These are phyloP conservation scores for Exserohilum rostratum DNA, from an alignment of 2,329 filamentous ascomycete genomes.

Conservation along the genomic window DNA sequence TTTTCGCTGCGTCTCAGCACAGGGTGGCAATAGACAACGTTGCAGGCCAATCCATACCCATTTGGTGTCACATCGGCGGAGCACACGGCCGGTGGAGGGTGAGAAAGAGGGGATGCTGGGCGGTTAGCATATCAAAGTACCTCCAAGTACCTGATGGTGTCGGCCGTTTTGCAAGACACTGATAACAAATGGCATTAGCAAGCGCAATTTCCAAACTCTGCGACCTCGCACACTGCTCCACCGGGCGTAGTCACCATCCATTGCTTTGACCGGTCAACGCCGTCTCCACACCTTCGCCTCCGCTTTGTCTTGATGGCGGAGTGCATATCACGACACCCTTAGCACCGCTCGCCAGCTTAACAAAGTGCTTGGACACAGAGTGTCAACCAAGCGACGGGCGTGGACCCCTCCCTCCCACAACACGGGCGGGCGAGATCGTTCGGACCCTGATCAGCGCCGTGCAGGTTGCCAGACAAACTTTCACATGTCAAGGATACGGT, in stretches of 20 bases:
- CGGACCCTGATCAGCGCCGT: slow-evolving; percentile 24
- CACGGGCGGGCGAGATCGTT: slow-evolving; percentile 12
- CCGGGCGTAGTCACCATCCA: slow-evolving; percentile 4
- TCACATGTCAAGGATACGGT: slow-evolving; percentile 24
- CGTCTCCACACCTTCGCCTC: slow-evolving; percentile 14
- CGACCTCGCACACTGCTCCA: slow-evolving; percentile 14
- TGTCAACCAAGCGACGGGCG: slow-evolving; percentile 9
- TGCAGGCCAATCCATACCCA: slow-evolving; percentile 6
- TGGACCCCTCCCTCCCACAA: slow-evolving; percentile 22
- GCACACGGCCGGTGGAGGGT: slow-evolving; percentile 14
- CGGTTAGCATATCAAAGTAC: slow-evolving; percentile 29
- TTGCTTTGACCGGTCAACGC: slow-evolving; percentile 3
- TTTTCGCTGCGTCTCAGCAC: slow-evolving; percentile 25
- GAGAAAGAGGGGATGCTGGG: slow-evolving; percentile 7
- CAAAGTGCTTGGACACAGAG: neutral
- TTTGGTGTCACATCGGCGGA: slow-evolving; percentile 15
- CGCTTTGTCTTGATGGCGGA: slow-evolving; percentile 13
- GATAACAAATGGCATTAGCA: slow-evolving; percentile 16
- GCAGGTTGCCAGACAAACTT: slow-evolving; percentile 8
- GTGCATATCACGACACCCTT: slow-evolving; percentile 14
- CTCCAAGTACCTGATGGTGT: slow-evolving; percentile 13
- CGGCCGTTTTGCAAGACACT: neutral
- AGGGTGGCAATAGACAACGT: slow-evolving; percentile 16
- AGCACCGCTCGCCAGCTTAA: slow-evolving; percentile 8
- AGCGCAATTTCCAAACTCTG: slow-evolving; percentile 8